Base-by-base conservation (phyloP, 1,284 basidiomycete species). In the Trichosporon sp. region DNA sequence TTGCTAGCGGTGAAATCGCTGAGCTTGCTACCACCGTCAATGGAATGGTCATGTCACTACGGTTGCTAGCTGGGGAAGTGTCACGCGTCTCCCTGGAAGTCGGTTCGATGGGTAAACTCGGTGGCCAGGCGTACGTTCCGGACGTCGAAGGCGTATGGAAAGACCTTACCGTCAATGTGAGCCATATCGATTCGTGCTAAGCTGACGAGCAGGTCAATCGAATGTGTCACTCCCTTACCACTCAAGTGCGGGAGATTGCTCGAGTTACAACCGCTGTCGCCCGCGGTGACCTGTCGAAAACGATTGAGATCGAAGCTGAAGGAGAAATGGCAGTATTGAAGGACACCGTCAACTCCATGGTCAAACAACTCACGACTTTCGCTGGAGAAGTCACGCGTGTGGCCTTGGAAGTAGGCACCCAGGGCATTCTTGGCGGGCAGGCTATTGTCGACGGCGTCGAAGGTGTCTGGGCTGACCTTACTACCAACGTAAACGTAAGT, bases 21-120 rank as follows among this genome's bases (percentile, higher is more conserved):
- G 96, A 98, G 83, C 85, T 99, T 78, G 98, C 98, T 85, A 94
- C 95, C 72, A 99, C 95, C 42, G 95, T 99, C 81, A 99, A 99
- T 80, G 92, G 92, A 82, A 98, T 98, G 97, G 94, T 86, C 56
- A 90, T 95, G 73, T 86, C 92, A 77, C 86, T 98, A 42, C 88
- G 95, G 67, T 88, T 92, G 69, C 85, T 99, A 70, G 95, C 97
- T 44, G 93, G 93, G 29, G 97, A 99, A 85, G 96, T 99, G 69
- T 97, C 95, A 27, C 87, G 96, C 69, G 97, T 99, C 56, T 96
- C 95, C 3, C 86, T 95, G 65, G 93, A 97, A 86, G 95, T 97
- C 81, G 94, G 94, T 75, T 91, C 88, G 62, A 87, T 90, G 86
- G 95, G 94, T 66, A 94, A 94, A 83, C 85, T 97, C 72, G 95